Evolutionary conservation across 495 filamentous ascomycete species (phyloP), one percentile per base, ranked within the genome.

Genomic region (Annulohypoxylon maeteangense): DNA sequence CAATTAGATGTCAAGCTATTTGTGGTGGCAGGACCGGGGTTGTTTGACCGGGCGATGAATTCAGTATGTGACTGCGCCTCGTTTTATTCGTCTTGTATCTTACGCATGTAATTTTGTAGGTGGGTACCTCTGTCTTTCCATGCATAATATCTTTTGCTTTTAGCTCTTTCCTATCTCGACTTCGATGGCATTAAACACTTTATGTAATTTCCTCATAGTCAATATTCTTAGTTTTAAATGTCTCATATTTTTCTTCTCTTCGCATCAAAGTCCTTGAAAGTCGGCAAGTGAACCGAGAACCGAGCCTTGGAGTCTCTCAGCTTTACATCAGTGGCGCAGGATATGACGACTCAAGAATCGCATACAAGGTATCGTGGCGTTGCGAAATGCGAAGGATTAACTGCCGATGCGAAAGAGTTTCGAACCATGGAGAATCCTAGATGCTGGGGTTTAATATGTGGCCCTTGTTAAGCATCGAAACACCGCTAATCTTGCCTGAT

Each of bases 1-100:
- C 65, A 67, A 34, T 67, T 50, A 70, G 67, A 23, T 16, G 54
- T 53, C 63, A 32, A 75, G 72, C 74, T 70, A 71, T 66, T 76
- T 74, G 68, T 53, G 62, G 65, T 68, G 69, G 65, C 63, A 67
- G 70, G 65, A 25, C 59, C 12, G 47, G 23, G 45, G 56, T 61
- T 40, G 51, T 60, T 55, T 14, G 38, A 57, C 47, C n/a, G 48
- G 62, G 54, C 61, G 48, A 53, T 62, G 53, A 65, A 18, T 18
- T 29, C 36, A 40, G 34, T 22, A 48, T 40, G 36, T 40, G 36
- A 12, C 70, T 65, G 64, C 65, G 65, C 68, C 69, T 55, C 53
- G 48, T 45, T 44, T 57, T 45, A 65, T 62, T 58, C 44, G 29
- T 67, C 40, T 61, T 63, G 59, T 54, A 67, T 12, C 23, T 59